Conservation (phyloP, 2,329 filamentous ascomycete species). For the Penicillium sp. region DNA sequence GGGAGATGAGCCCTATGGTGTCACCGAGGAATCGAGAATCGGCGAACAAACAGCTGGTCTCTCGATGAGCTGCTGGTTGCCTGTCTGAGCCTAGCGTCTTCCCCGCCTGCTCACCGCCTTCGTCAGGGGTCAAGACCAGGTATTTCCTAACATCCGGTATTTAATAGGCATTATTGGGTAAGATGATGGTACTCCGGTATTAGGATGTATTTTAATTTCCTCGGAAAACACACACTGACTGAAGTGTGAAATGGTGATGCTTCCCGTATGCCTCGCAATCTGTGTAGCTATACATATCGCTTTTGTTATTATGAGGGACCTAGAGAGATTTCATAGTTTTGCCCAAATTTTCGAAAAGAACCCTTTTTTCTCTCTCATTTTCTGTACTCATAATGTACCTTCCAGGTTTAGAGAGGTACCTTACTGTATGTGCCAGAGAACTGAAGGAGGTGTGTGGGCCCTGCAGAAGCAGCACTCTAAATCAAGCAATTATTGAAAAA, state of each 20-base stretch:
- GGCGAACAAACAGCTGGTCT: slow-evolving; percentile 30
- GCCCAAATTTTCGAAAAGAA: too few species aligned
- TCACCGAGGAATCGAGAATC: slow-evolving; percentile 17
- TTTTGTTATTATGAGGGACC: too few species aligned
- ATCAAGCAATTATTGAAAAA: too few species aligned
- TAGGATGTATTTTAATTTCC: not conserved
- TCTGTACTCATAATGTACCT: too few species aligned
- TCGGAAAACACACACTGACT: not conserved
- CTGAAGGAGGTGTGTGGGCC: too few species aligned
- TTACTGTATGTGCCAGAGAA: too few species aligned
- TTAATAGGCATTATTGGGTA: not conserved
- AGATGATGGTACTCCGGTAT: not conserved
- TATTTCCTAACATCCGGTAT: slow-evolving; percentile 2
- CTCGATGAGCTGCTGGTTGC: slow-evolving; percentile 26
- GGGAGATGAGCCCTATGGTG: slow-evolving; percentile 23
- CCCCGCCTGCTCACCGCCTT: slow-evolving; percentile 26
- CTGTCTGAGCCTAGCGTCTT: slow-evolving; percentile 26
- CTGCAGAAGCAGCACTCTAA: too few species aligned
- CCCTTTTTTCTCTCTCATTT: too few species aligned
- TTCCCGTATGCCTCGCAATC: too few species aligned
- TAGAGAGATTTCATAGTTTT: too few species aligned
- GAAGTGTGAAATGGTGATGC: not conserved
- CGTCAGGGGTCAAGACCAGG: slow-evolving; percentile 12
- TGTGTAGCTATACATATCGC: too few species aligned
- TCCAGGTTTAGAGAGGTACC: too few species aligned